Evolutionary conservation across 306 rosid species (phyloP).

Genomic region (Neltuma alba): DNA sequence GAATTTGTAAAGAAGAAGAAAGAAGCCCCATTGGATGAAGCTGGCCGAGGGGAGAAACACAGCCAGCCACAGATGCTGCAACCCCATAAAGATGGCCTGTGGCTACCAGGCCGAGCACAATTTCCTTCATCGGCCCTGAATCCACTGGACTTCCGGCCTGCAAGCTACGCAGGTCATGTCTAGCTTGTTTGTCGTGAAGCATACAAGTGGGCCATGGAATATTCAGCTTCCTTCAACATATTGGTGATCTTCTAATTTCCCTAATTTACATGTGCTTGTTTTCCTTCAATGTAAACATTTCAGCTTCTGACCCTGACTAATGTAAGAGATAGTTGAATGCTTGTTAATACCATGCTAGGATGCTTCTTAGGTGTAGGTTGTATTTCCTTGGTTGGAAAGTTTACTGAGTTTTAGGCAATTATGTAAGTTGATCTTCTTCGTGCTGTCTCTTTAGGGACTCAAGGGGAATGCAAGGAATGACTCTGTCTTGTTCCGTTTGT

Average conservation of each 20-base stretch:
- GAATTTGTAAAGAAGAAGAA: conserved; percentile 89
- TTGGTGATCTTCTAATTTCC: too few species aligned
- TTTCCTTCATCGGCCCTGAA: conserved; percentile 64
- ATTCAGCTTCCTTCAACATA: neutral
- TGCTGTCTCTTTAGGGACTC: neutral
- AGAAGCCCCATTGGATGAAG: conserved; percentile 51
- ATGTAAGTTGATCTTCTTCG: too few species aligned
- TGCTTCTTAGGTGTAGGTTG: conserved; percentile 29
- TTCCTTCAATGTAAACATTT: conserved; percentile 39
- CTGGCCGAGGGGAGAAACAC: conserved; percentile 43
- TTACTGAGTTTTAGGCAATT: neutral
- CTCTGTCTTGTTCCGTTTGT: too few species aligned
- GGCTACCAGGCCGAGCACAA: conserved; percentile 74
- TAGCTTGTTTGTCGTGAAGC: conserved; percentile 39
- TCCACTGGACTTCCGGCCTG: conserved; percentile 70
- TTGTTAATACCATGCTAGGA: conserved; percentile 27
- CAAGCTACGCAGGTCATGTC: conserved; percentile 73
- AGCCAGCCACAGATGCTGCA: conserved; percentile 58
- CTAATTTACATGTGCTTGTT: conserved; percentile 2
- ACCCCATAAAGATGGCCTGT: conserved; percentile 63
- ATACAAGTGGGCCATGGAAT: neutral
- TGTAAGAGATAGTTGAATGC: conserved; percentile 40
- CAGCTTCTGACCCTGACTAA: conserved; percentile 31
- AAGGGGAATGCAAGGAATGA: too few species aligned
- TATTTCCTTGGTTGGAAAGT: conserved; percentile 14